phyloP scores from a whole-genome alignment of 495 filamentous ascomycete genomes.

The Parachaetomium inaequale region DNA sequence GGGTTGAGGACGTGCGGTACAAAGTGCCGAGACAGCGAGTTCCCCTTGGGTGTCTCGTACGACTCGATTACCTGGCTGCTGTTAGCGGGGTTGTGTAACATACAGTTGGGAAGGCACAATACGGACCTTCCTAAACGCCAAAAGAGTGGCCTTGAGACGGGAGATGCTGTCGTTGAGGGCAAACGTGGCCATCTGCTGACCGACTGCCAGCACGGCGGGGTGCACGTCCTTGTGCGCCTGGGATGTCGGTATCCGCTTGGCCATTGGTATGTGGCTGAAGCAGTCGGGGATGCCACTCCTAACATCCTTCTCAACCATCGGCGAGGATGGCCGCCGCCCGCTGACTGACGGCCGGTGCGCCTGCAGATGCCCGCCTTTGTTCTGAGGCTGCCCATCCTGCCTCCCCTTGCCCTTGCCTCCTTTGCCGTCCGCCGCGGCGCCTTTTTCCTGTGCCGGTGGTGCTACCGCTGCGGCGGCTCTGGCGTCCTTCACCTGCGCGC shows the following conservation, averaged over 20 bases:
- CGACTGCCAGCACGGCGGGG: conserved; percentile 77
- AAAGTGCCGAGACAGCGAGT: conserved; percentile 82
- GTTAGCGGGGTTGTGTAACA: conserved; percentile 4
- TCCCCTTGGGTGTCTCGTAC: conserved; percentile 80
- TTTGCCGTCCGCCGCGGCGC: conserved; percentile 33
- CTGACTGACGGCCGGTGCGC: conserved; percentile 36
- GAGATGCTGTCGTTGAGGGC: conserved; percentile 85
- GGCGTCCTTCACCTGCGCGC: conserved; percentile 59
- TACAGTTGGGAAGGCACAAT: too few species aligned
- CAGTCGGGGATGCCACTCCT: conserved; percentile 58
- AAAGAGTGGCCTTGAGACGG: conserved; percentile 77
- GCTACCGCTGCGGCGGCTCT: conserved; percentile 28
- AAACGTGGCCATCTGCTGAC: conserved; percentile 87
- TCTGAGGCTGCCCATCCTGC: conserved; percentile 43
- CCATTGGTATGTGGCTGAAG: conserved; percentile 81
- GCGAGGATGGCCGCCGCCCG: conserved; percentile 42
- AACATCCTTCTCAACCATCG: conserved; percentile 44
- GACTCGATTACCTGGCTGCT: conserved; percentile 72
- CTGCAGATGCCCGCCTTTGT: conserved; percentile 26
- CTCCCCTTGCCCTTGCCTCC: conserved; percentile 46
- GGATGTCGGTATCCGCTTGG: conserved; percentile 66
- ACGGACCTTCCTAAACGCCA: conserved; percentile 83
- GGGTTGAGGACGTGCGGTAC: conserved; percentile 87
- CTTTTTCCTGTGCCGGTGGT: conserved; percentile 8
- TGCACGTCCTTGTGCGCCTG: conserved; percentile 87